These are phyloP conservation scores for Naematelia encephala DNA, from an alignment of 768 basidiomycete genomes.

Conservation along the genomic window DNA sequence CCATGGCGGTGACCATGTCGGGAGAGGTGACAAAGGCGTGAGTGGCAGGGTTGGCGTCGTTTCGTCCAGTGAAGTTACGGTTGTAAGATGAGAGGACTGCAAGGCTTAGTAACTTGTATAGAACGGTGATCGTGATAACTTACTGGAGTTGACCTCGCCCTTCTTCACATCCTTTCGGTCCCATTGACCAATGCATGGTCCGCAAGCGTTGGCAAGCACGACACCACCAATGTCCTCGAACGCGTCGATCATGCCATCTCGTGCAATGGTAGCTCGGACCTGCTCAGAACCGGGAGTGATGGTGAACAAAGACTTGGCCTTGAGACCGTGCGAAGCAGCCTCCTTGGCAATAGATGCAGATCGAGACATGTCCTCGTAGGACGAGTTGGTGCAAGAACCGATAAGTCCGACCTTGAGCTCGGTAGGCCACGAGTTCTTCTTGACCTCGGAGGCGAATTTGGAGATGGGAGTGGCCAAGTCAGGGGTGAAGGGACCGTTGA, in stretches of 20 bases:
- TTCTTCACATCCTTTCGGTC: conserved; percentile 94
- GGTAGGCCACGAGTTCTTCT: conserved; percentile 93
- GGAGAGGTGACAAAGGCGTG: conserved; percentile 58
- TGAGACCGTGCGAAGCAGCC: conserved; percentile 79
- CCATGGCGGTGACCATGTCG: conserved; percentile 86
- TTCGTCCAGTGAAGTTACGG: conserved; percentile 99
- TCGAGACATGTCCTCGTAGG: conserved; percentile 99
- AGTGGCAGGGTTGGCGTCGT: conserved; percentile 98
- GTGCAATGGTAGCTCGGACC: conserved; percentile 93
- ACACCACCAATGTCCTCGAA: conserved; percentile 86
- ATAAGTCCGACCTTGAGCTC: conserved; percentile 97
- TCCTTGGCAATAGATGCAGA: conserved; percentile 90
- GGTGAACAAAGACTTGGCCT: conserved; percentile 89
- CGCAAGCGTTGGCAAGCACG: conserved; percentile 97
- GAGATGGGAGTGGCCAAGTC: conserved; percentile 98
- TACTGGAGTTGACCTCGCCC: conserved; percentile 93
- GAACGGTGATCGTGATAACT: conserved; percentile 44
- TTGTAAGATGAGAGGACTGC: conserved; percentile 98
- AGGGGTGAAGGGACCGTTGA: conserved; percentile 99
- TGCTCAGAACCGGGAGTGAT: conserved; percentile 98
- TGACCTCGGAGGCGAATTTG: conserved; percentile 84
- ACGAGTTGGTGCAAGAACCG: conserved; percentile 99
- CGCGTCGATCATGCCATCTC: conserved; percentile 85
- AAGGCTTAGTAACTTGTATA: background rate
- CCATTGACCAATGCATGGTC: conserved; percentile 99